Conservation (phyloP, 139 green algal species). For the Micractinium conductrix region DNA sequence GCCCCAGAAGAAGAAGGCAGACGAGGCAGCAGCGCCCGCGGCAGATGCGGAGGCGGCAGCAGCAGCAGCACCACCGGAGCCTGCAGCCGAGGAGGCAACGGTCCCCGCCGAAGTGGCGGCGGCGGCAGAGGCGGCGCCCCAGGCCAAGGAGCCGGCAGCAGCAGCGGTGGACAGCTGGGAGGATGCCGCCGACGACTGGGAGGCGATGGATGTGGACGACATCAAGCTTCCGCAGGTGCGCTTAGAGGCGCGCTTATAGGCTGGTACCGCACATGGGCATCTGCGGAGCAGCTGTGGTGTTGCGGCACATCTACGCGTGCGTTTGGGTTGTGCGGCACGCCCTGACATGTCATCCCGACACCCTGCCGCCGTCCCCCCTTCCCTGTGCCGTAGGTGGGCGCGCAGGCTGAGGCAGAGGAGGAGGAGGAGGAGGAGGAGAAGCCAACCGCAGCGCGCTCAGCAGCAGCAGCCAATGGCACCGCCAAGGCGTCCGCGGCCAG, state of each 20-base stretch:
- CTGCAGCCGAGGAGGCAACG: constrained; percentile 47
- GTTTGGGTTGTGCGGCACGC: too few relatives aligned
- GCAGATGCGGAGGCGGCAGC: constrained; percentile 40
- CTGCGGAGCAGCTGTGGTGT: too few relatives aligned
- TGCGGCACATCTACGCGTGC: too few relatives aligned
- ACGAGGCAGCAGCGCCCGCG: constrained; percentile 16
- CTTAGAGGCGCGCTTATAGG: too few relatives aligned
- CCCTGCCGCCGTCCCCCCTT: too few relatives aligned
- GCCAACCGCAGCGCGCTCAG: constrained; percentile 4
- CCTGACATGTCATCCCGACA: too few relatives aligned
- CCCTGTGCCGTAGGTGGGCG: too few relatives aligned
- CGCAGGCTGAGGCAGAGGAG: constrained; percentile 35
- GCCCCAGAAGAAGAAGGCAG: constrained; percentile 58
- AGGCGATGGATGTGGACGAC: constrained; percentile 68
- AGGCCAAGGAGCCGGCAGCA: constrained; percentile 24
- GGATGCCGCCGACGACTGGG: constrained; percentile 71
- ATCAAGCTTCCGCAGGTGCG: constrained; percentile 60
- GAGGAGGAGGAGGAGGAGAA: constrained; percentile 40
- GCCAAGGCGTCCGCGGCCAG: constrained; percentile 35
- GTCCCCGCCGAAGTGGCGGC: constrained; percentile 44
- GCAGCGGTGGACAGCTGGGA: constrained; percentile 50
- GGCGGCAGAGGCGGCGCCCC: constrained; percentile 25
- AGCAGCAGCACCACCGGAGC: constrained; percentile 53
- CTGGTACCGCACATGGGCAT: too few relatives aligned
- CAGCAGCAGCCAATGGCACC: constrained; percentile 23